phyloP scores from a whole-genome alignment of 129 eudicot genomes.

The Oenanthe sinensis region DNA sequence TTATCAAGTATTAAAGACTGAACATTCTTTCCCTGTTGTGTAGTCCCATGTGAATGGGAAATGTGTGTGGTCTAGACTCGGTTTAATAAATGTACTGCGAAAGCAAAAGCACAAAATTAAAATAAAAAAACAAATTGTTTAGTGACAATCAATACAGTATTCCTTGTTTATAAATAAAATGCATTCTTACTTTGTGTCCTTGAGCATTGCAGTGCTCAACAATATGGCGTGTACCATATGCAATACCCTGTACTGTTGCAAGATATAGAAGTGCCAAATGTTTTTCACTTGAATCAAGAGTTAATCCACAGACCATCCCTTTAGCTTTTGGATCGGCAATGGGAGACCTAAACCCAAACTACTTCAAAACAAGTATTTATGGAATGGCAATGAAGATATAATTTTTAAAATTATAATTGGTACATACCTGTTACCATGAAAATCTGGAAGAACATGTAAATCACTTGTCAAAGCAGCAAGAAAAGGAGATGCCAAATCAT shows the following conservation, averaged over 20 bases:
- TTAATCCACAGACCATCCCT: constrained; percentile 80
- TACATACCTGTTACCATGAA: constrained; percentile 93
- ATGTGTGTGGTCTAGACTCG: too few species aligned
- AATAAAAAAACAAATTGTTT: neutral
- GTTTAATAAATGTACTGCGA: neutral
- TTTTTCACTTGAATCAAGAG: constrained; percentile 83
- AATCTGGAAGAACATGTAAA: constrained; percentile 87
- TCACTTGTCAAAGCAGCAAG: constrained; percentile 77
- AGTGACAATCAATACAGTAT: neutral
- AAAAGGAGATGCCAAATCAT: constrained; percentile 54
- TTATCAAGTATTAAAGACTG: too few species aligned
- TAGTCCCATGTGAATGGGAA: too few species aligned
- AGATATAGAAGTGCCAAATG: constrained; percentile 90
- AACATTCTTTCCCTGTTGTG: too few species aligned
- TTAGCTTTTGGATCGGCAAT: constrained; percentile 89
- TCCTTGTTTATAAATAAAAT: neutral
- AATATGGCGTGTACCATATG: constrained; percentile 97
- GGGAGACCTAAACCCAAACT: constrained; percentile 61
- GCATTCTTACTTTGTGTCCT: constrained; percentile 69
- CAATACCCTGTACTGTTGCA: constrained; percentile 87
- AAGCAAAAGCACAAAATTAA: neutral
- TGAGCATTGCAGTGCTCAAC: constrained; percentile 91
- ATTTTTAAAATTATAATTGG: neutral
- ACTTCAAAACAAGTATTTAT: neutral
- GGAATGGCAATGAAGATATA: neutral